These are phyloP conservation scores for Pestalotiopsis sp. DNA, from an alignment of 2,329 filamentous ascomycete genomes.

Conservation along the genomic window DNA sequence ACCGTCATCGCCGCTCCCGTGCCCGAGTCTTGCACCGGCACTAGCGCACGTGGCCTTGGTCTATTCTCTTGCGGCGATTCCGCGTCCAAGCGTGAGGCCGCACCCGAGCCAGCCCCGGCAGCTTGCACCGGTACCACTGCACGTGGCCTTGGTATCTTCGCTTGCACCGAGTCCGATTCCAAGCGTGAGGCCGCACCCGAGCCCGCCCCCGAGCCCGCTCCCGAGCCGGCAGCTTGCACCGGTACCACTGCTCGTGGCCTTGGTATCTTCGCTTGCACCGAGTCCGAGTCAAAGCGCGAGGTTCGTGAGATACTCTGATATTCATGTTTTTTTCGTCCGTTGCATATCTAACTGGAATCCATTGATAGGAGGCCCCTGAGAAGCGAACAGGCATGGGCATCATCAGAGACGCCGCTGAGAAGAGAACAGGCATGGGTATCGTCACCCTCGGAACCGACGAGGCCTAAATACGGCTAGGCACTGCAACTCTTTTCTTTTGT, in stretches of 20 bases:
- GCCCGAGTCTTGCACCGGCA: background rate
- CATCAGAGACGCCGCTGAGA: background rate
- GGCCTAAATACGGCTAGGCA: background rate
- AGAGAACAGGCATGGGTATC: constrained; percentile 13
- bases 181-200: background rate
- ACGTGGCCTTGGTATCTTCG: background rate
- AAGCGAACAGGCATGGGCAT: background rate
- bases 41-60: background rate
- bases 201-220: too few relatives aligned
- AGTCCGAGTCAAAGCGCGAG: too few relatives aligned
- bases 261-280: too few relatives aligned
- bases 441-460: constrained; percentile 14
- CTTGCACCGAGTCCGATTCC: too few relatives aligned
- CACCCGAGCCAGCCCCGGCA: background rate
- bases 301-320: too few relatives aligned
- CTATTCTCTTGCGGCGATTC: background rate
- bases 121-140: background rate
- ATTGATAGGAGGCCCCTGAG: background rate
- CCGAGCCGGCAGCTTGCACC: too few relatives aligned
- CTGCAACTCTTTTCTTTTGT: background rate
- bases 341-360: too few relatives aligned
- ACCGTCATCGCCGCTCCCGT: constrained; percentile 1
- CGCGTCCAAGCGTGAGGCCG: background rate
- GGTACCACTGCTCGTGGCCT: too few relatives aligned
- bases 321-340: too few relatives aligned